Percentiles rank a stretch among this genome's conserved stretches.
phyloP scores from a whole-genome alignment of 495 filamentous ascomycete species.

The Penicillium manginii region DNA sequence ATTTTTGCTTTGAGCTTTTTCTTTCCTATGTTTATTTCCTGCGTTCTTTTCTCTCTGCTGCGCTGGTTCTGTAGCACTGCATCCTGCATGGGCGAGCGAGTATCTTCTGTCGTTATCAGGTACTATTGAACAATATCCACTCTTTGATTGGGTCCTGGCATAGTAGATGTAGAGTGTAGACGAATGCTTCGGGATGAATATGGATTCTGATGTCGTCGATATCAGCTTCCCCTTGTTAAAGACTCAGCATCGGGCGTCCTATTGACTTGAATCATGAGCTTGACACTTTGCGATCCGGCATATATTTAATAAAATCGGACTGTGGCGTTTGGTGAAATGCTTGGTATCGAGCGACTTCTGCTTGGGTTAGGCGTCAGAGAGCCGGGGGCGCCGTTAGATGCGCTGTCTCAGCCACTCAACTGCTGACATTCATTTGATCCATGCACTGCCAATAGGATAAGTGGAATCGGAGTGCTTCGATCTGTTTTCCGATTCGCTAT shows the following conservation, averaged over 20 bases:
- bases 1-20: too few relatives aligned
- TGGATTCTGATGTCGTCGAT: too few relatives aligned
- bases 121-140: background rate
- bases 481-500: background rate
- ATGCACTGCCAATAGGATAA: background rate
- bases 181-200: too few relatives aligned
- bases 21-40: too few relatives aligned
- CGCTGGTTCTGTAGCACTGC: slow-evolving; percentile 6
- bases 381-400: background rate
- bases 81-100: slow-evolving; percentile 7
- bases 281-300: too few relatives aligned
- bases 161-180: too few relatives aligned
- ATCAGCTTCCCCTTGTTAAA: too few relatives aligned
- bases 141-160: background rate
- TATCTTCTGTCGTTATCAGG: slow-evolving; percentile 4
- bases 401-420: background rate
- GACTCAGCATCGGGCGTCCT: too few relatives aligned
- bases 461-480: background rate
- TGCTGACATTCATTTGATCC: background rate
- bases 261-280: too few relatives aligned
- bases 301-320: too few relatives aligned
- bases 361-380: background rate
- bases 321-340: background rate
- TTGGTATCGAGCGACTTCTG: background rate
- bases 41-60: background rate